Evolutionary conservation across 352 stramenopile species (phyloP).

Genomic region (Phytophthora agathidicida): DNA sequence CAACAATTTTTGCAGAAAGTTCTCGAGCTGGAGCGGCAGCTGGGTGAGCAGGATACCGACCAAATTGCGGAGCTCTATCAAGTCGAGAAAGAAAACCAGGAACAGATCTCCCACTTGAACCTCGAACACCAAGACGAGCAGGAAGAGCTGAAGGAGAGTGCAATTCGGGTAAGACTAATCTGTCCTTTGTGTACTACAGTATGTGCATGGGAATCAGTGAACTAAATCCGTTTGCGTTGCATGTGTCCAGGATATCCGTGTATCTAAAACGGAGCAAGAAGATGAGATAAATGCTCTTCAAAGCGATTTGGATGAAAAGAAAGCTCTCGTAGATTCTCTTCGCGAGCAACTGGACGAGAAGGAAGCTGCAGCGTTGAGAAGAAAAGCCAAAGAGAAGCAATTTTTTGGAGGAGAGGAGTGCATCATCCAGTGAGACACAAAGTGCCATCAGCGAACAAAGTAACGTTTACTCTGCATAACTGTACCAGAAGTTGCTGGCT

Average conservation of each 20-base stretch:
- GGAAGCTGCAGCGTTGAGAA: constrained; percentile 43
- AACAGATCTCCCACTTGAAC: constrained; percentile 45
- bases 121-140: constrained; percentile 61
- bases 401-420: constrained; percentile 65
- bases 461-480: too few relatives aligned
- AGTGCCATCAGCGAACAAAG: too few relatives aligned
- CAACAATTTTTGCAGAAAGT: constrained; percentile 69
- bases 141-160: constrained; percentile 63
- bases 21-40: constrained; percentile 63
- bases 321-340: constrained; percentile 48
- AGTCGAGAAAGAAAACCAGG: constrained; percentile 60
- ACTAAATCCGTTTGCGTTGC: too few relatives aligned
- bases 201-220: too few relatives aligned
- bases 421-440: constrained; percentile 50
- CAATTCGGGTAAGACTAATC: constrained; percentile 47
- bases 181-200: background rate
- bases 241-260: constrained; percentile 53
- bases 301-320: constrained; percentile 56
- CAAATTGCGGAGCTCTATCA: constrained; percentile 72
- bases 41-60: constrained; percentile 66
- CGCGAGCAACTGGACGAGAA: constrained; percentile 63
- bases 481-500: background rate
- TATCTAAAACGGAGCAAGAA: constrained; percentile 66
- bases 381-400: constrained; percentile 43
- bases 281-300: constrained; percentile 54